phyloP scores from a whole-genome alignment of 2,329 filamentous ascomycete species.

The Chaetomium sp. region DNA sequence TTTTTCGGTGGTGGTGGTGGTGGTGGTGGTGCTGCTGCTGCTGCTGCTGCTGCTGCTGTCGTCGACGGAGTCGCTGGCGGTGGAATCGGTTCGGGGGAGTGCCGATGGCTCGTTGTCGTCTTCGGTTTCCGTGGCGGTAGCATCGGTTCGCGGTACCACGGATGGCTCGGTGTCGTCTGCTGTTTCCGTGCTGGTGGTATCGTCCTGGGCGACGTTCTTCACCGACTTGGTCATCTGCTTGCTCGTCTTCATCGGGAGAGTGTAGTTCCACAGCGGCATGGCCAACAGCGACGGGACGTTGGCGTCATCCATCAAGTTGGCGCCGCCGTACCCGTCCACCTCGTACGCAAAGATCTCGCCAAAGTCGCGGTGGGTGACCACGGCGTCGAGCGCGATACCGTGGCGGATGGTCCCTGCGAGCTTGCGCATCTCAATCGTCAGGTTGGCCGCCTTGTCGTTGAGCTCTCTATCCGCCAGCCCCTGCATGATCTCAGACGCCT shows the following conservation, averaged over 20 bases:
- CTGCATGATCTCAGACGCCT: constrained; percentile 55
- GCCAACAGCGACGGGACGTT: constrained; percentile 70
- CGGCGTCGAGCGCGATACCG: constrained; percentile 55
- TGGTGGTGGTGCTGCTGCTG: background rate
- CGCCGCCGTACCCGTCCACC: constrained; percentile 71
- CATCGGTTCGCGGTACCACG: background rate
- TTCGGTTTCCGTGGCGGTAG: constrained; percentile 3
- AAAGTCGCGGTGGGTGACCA: constrained; percentile 62
- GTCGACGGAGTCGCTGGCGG: too few relatives aligned
- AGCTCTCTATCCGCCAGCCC: constrained; percentile 38
- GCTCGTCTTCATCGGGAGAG: constrained; percentile 1
- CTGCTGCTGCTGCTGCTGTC: too few relatives aligned
- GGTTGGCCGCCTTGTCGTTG: constrained; percentile 42
- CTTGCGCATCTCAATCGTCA: constrained; percentile 56
- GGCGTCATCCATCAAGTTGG: constrained; percentile 70
- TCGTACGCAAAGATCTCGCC: constrained; percentile 76
- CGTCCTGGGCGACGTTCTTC: background rate
- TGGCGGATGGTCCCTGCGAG: constrained; percentile 62
- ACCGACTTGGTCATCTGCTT: constrained; percentile 35
- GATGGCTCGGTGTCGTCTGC: background rate
- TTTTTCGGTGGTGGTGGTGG: constrained; percentile 9
- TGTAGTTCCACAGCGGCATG: constrained; percentile 65
- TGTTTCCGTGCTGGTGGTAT: background rate
- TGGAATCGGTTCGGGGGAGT: background rate
- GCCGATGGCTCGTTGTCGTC: background rate